These are phyloP conservation scores for Vitis rotundifolia DNA, from an alignment of 164 flowering plant genomes.

Conservation along the genomic window DNA sequence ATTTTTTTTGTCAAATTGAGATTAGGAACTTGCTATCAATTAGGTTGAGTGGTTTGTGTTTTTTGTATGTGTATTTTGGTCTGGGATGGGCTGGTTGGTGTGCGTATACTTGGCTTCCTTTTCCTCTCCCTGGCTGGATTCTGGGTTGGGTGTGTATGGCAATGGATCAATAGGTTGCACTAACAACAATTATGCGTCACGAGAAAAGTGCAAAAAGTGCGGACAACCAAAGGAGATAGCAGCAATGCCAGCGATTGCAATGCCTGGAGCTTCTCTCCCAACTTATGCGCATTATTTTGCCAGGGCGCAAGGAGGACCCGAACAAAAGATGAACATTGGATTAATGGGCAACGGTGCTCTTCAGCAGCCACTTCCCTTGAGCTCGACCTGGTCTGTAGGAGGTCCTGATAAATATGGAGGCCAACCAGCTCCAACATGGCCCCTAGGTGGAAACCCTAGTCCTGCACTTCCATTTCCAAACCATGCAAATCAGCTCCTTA, in stretches of 20 bases:
- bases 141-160: constrained; percentile 73
- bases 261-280: constrained; percentile 82
- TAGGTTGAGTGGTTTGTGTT: constrained; percentile 82
- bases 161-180: constrained; percentile 96
- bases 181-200: constrained; percentile 99
- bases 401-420: constrained; percentile 49
- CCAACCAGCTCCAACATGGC: constrained; percentile 52
- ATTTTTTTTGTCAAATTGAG: constrained; percentile 12
- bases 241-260: constrained; percentile 92
- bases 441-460: constrained; percentile 39
- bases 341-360: constrained; percentile 42
- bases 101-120: constrained; percentile 80
- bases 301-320: constrained; percentile 65
- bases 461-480: constrained; percentile 43
- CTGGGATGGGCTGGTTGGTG: constrained; percentile 83
- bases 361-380: constrained; percentile 49
- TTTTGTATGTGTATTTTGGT: constrained; percentile 53
- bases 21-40: constrained; percentile 35
- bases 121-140: constrained; percentile 61
- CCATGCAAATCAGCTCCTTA: constrained; percentile 41
- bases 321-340: constrained; percentile 57
- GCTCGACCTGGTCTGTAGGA: constrained; percentile 54
- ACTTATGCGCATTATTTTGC: constrained; percentile 80
- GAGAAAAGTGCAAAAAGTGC: constrained; percentile 98
- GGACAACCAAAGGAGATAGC: constrained; percentile 96